Evolutionary conservation across 148 eudicot species (phyloP), one percentile per base, ranked within the genome.

Genomic region (Vaccinium myrtillus): DNA sequence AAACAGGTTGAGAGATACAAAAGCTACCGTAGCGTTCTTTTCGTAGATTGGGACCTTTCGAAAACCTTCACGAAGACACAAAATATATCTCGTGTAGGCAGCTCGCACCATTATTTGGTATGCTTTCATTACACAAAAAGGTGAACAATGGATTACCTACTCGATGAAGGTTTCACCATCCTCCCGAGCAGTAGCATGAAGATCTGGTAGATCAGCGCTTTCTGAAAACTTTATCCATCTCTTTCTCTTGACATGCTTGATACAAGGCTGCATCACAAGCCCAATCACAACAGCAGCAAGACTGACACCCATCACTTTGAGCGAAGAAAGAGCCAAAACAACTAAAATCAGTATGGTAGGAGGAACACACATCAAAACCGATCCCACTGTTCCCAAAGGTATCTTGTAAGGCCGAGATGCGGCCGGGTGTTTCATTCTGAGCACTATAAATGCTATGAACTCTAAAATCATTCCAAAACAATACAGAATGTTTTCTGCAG

Each of bases 381-480:
- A 76, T 23, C 87, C 87, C 39, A 58, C 61, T 2, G 87, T 86
- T 51, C 87, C 87, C 81, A 86, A 18, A 14, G 87, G 87, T 11
- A 86, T 86, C 81, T 82, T 86, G 55, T 81, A 86, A 51, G 87
- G 87, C 84, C 87, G 84, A 75, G 87, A 76, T 3, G 84, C 84
- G n/a, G 81, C 84, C 0, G 87, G 87, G 58, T 82, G 54, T 25
- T 81, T 81, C 78, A 86, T 77, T 49, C 87, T 82, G 27, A 86
- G 53, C 84, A 63, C 77, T 14, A 86, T 58, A 67, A 86, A 86
- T n/a, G 87, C 81, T 71, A 82, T 56, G 74, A 86, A 86, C 81
- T 86, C 87, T 82, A 86, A 25, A 51, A 86, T 65, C 84, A 86
- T 77, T 23, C 87, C 87, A 19, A 86, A 86, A 77, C 87, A 86